Evolutionary conservation across 164 flowering plant genomes (phyloP).

Genomic region (Annona squamosa): DNA sequence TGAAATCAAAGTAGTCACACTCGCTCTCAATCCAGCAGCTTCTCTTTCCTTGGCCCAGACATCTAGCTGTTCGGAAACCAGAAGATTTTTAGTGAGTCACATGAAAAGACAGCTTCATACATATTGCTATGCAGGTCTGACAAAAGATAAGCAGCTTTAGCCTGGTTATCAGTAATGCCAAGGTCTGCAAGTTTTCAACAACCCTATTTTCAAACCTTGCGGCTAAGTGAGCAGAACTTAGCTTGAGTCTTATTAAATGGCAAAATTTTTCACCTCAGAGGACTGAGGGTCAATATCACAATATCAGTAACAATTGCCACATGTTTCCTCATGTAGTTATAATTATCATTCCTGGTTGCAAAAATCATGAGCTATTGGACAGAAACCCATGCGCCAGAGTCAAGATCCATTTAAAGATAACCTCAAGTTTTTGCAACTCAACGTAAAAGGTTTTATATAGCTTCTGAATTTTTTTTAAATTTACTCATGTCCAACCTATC

Average conservation of each 20-base stretch:
- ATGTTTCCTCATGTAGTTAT: no score
- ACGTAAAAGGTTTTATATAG: no score
- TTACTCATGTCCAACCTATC: no score
- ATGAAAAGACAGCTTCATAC: neutral
- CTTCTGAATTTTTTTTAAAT: no score
- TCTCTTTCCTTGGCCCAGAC: constrained; percentile 98
- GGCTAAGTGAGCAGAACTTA: neutral
- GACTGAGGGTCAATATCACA: no score
- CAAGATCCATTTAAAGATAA: no score
- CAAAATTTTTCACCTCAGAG: neutral
- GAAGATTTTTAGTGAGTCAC: neutral
- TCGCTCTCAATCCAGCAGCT: constrained; percentile 90
- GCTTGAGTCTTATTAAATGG: neutral
- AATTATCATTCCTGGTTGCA: no score
- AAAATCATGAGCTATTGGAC: no score
- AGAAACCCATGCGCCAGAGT: no score
- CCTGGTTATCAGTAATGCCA: neutral
- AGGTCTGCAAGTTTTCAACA: neutral
- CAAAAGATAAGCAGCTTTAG: neutral
- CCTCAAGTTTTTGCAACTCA: no score
- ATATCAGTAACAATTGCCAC: no score
- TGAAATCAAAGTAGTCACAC: constrained; percentile 73
- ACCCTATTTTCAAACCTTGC: neutral
- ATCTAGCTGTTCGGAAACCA: constrained; percentile 55
- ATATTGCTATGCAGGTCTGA: neutral